Base-by-base conservation (phyloP, 2,329 filamentous ascomycete species). In the Ophiostoma angusticollis region DNA sequence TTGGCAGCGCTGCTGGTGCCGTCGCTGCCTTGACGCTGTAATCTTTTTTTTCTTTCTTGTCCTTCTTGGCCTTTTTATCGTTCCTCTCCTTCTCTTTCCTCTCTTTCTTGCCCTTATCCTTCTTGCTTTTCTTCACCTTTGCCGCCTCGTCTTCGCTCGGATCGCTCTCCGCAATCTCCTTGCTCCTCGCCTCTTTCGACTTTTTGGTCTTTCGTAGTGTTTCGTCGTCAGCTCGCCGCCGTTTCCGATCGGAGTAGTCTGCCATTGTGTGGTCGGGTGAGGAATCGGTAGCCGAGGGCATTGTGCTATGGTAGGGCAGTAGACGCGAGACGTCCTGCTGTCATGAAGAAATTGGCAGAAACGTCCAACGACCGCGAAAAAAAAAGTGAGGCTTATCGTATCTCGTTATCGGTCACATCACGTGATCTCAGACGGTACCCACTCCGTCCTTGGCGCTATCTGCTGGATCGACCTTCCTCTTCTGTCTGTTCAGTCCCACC, bases 141-240 rank as follows among this genome's bases (percentile, higher is more conserved):
- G n/a, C 21, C 13, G 13, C 29, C 29, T 38, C 36, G 6, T 32
- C 36, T 21, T 31, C 28, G 30, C 30, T 34, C 27, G 27, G 11
- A 12, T 5, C 27, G 24, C 17, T 22, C 13, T 24, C 35, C 5
- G 17, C 14, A 4, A 13, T 16, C 22, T 40, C 28, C 16, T 22
- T 17, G 18, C 30, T 34, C 19, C 39, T 37, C 14, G 17, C 18
- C 16, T 29, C 23, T 24, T 46, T 48, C 9, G 40, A 30, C 33
- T 47, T 47, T 24, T 45, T 48, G 11, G 35, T 22, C 23, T 44
- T 42, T 23, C 44, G 27, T 28, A 21, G 24, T n/a, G 41, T 28
- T 30, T 39, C 34, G 21, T 44, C 24, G 25, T 38, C 41, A 11
- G 32, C 31, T 6, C 25, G 35, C 29, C 28, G 41, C 31, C 41